Percentiles rank a stretch among this genome's conserved stretches.
Conservation (phyloP, 106 monocot genomes). For the Hemerocallis citrina region DNA sequence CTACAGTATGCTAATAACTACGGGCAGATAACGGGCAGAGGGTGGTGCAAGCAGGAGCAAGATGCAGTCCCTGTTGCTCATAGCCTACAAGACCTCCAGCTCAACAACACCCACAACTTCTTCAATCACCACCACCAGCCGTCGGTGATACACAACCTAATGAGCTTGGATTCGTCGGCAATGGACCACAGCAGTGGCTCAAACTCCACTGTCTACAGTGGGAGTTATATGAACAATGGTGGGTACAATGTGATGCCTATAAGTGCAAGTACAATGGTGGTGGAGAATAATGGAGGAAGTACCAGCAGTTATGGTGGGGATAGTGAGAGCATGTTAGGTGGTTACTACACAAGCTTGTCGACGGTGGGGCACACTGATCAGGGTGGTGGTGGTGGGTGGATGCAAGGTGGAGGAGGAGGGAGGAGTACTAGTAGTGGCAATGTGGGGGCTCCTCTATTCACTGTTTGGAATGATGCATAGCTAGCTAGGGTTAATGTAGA, state of each 20-base stretch:
- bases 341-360: conserved; percentile 19
- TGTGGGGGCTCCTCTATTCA: conserved; percentile 54
- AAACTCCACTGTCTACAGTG: conserved; percentile 34
- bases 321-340: conserved; percentile 29
- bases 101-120: conserved; percentile 52
- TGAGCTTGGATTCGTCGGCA: conserved; percentile 22
- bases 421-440: conserved; percentile 9
- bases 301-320: conserved; percentile 23
- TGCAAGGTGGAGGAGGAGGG: conserved; percentile 16
- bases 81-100: conserved; percentile 51
- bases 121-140: no score
- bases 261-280: conserved; percentile 19
- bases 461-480: conserved; percentile 72
- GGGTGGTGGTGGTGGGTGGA: conserved; percentile 8
- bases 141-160: conserved; percentile 27
- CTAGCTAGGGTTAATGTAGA: not conserved
- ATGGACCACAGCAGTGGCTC: conserved; percentile 73
- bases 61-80: conserved; percentile 28
- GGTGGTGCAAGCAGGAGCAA: conserved; percentile 75
- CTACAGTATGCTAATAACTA: conserved; percentile 35
- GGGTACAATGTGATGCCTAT: conserved; percentile 29
- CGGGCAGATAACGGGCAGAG: conserved; percentile 6
- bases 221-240: conserved; percentile 12
- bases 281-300: conserved; percentile 24
- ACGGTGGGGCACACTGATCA: conserved; percentile 4